Evolutionary conservation across 352 stramenopile genomes (phyloP).

Genomic region (Phytophthora hibernalis): DNA sequence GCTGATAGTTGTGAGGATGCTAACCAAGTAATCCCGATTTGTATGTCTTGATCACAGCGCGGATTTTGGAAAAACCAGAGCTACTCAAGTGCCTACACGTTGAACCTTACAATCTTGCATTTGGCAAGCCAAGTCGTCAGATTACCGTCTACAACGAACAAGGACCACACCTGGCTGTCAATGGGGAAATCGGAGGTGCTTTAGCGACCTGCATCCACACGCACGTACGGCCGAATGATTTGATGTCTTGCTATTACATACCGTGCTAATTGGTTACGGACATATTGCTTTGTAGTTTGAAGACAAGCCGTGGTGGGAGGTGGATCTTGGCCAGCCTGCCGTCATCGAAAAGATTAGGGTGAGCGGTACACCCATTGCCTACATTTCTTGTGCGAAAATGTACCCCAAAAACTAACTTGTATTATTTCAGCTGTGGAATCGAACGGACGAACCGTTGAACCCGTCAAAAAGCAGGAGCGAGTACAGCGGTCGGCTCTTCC

Average conservation of each 20-base stretch:
- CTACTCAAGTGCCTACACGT: constrained; percentile 85
- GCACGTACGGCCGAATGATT: constrained; percentile 53
- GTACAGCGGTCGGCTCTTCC: constrained; percentile 88
- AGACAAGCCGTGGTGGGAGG: constrained; percentile 94
- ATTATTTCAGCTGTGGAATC: constrained; percentile 91
- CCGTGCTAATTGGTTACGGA: background rate
- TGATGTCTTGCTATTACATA: background rate
- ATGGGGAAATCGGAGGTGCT: constrained; percentile 75
- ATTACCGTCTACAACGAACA: constrained; percentile 93
- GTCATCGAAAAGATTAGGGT: constrained; percentile 85
- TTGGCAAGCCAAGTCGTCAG: constrained; percentile 77
- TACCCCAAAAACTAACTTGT: constrained; percentile 10
- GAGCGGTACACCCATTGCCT: background rate
- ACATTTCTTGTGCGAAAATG: background rate
- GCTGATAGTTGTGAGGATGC: background rate
- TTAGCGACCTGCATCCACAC: constrained; percentile 89
- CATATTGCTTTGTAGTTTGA: constrained; percentile 60
- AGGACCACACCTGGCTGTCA: constrained; percentile 81
- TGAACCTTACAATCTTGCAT: constrained; percentile 90
- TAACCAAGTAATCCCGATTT: background rate
- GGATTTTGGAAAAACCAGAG: constrained; percentile 80
- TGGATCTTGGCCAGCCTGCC: constrained; percentile 86
- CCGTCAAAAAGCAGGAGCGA: constrained; percentile 71
- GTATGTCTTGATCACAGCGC: constrained; percentile 34
- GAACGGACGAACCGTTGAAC: constrained; percentile 89